A percentile compares a stretch with the other conserved stretches of the same genome.
Conservation (phyloP, 2,329 filamentous ascomycete genomes). For the Helicocarpus griseus region DNA sequence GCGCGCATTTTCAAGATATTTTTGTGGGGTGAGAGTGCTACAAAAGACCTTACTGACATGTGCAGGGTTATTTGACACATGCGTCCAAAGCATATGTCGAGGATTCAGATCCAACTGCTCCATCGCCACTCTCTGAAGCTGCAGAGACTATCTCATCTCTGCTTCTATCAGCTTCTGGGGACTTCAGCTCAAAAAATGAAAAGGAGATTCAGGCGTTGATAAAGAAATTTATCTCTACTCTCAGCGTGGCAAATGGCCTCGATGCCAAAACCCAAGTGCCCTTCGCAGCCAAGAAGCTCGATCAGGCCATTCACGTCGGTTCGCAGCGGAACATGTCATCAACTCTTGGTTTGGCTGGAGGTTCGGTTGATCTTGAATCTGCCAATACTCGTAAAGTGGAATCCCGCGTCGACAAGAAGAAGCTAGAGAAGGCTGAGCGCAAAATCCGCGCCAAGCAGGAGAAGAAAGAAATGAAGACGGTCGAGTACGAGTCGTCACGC, state of each 20-base stretch:
- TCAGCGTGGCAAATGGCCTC: slow-evolving; percentile 61
- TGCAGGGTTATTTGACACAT: slow-evolving; percentile 82
- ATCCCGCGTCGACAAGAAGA: slow-evolving; percentile 95
- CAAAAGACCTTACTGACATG: too few relatives aligned
- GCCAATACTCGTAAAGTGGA: slow-evolving; percentile 90
- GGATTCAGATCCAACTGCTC: slow-evolving; percentile 58
- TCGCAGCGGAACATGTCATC: slow-evolving; percentile 93
- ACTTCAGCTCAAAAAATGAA: slow-evolving; percentile 62
- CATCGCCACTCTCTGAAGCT: slow-evolving; percentile 74
- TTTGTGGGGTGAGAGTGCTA: too few relatives aligned
- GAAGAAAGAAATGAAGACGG: slow-evolving; percentile 96
- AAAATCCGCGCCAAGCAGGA: slow-evolving; percentile 98
- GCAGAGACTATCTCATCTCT: slow-evolving; percentile 77
- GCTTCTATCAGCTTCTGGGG: slow-evolving; percentile 84
- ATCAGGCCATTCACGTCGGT: slow-evolving; percentile 90
- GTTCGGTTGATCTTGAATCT: slow-evolving; percentile 83
- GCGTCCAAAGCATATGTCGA: slow-evolving; percentile 74
- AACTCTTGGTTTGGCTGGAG: slow-evolving; percentile 76
- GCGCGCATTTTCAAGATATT: neutral
- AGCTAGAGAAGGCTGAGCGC: slow-evolving; percentile 94
- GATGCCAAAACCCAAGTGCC: slow-evolving; percentile 59
- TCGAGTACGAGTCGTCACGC: slow-evolving; percentile 91
- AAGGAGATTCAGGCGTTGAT: slow-evolving; percentile 73
- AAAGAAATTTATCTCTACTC: slow-evolving; percentile 76
- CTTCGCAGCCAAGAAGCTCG: slow-evolving; percentile 71